Base-by-base conservation (phyloP, 805 yeast genomes). In the Kluyveromyces dobzhanskii region DNA sequence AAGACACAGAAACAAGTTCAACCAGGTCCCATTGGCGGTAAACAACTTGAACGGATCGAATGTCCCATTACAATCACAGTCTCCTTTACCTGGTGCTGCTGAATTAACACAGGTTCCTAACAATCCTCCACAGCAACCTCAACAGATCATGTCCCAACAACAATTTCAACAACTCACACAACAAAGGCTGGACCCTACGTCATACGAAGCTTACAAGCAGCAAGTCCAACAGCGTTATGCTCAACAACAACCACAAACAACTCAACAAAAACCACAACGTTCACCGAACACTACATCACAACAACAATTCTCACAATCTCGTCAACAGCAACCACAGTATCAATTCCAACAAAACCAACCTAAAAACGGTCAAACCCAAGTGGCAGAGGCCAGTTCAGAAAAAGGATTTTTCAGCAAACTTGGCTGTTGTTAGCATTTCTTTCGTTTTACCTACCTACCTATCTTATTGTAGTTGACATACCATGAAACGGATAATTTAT, bases 171-270 rank as follows among this genome's bases (percentile, higher is more conserved):
- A 47, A 30, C 42, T 18, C 35, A 46, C 45, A 30, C 51, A 27
- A 27, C 47, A 47, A 33, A 59, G 64, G 34, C 56, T 67, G 43
- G 70, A 67, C 46, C 70, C 71, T 35, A 66, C 71, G 11, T 61
- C 65, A 5, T 61, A 61, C 39, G 64, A 61, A 42, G 64, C 64
- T 30, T 61, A 59, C 44, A 62, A 59, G 42, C 61, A 58, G 37
- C 64, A 59, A 46, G 54, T 62, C 17, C 62, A 59, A 43, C 61
- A 54, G 35, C 58, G 58, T 39, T 58, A 57, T 35, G 56, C 57
- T 31, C 61, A 56, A 42, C 24, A n/a, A n/a, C 57, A 56, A 38
- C 56, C 40, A 7, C 41, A 37, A 19, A 8, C 43, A 14, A 38
- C 35, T 18, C 49, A 45, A 37, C 51, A 47, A 24, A 48, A 46